A percentile compares a stretch with the other conserved stretches of the same genome.
Conservation (phyloP, 2,329 filamentous ascomycete genomes). For the Paracorniculantispora psalliotae region DNA sequence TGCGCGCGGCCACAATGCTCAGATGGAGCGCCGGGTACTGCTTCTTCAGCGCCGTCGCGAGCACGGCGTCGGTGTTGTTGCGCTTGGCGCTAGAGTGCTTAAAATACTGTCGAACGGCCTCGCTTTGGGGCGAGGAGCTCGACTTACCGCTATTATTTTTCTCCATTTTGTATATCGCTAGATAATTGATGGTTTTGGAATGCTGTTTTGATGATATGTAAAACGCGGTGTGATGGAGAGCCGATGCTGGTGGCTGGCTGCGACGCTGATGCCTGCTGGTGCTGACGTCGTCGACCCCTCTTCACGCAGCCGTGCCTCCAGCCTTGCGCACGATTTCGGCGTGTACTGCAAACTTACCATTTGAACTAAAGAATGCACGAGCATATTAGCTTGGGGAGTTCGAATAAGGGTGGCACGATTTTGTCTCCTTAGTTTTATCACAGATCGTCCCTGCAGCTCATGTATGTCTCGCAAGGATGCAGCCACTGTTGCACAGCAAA, state of each 20-base stretch:
- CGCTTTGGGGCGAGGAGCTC: neutral
- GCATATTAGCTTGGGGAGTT: neutral
- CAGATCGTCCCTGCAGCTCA: neutral
- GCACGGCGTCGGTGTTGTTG: constrained; percentile 38
- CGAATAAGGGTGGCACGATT: neutral
- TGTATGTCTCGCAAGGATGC: no score
- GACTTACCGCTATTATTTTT: neutral
- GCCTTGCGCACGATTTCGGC: neutral
- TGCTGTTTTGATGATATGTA: neutral
- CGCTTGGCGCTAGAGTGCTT: constrained; percentile 36
- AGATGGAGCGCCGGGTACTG: constrained; percentile 20
- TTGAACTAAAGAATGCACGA: neutral
- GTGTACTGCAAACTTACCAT: neutral
- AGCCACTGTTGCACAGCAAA: no score
- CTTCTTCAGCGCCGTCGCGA: constrained; percentile 34
- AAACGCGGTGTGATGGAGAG: neutral
- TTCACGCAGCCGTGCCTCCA: neutral
- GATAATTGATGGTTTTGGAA: neutral
- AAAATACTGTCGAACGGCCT: constrained; percentile 22
- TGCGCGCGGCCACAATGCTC: constrained; percentile 14
- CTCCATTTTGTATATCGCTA: neutral
- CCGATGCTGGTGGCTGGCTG: neutral
- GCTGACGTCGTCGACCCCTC: constrained; percentile 10
- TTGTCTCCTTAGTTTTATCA: no score
- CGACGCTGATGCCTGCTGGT: neutral